Conservation (phyloP, 2,329 filamentous ascomycete genomes). For the Ascochyta viciae-villosae region DNA sequence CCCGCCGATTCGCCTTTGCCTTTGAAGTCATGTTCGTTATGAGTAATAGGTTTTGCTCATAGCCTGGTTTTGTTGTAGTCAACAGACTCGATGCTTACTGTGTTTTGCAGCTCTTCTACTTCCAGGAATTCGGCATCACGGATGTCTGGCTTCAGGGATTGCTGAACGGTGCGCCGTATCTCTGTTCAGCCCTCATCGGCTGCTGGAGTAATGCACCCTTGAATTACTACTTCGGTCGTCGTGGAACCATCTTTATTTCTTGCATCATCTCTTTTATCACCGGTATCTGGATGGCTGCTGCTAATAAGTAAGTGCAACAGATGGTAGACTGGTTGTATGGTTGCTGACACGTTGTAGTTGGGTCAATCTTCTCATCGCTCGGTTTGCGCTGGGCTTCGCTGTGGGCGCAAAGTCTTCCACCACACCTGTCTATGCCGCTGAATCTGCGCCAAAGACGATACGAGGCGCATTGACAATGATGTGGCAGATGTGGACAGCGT, state of each 20-base stretch:
- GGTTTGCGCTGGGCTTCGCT: conserved; percentile 44
- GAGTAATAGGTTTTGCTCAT: too few species aligned
- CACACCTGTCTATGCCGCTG: conserved; percentile 57
- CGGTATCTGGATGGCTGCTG: conserved; percentile 42
- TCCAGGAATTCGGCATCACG: conserved; percentile 33
- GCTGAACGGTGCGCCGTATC: conserved; percentile 40
- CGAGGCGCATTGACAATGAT: conserved; percentile 60
- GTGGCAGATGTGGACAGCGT: conserved; percentile 57
- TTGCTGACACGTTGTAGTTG: conserved; percentile 31
- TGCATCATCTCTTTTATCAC: conserved; percentile 44
- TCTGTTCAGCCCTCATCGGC: conserved; percentile 51
- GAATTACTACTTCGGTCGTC: conserved; percentile 40
- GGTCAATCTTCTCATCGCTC: conserved; percentile 41
- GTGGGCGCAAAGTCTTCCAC: conserved; percentile 48
- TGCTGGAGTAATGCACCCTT: conserved; percentile 45
- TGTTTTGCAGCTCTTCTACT: conserved; percentile 35
- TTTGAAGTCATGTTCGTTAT: too few species aligned
- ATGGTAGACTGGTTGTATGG: not conserved
- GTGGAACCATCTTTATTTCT: conserved; percentile 44
- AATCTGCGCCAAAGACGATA: conserved; percentile 57
- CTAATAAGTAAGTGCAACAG: conserved; percentile 25
- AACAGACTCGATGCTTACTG: too few species aligned
- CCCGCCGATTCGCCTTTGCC: too few species aligned
- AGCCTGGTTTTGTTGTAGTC: too few species aligned
- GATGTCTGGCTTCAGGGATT: conserved; percentile 40